Evolutionary conservation across 2,329 filamentous ascomycete species (phyloP), one percentile per base, ranked within the genome.

Genomic region (Colletotrichum orbiculare): DNA sequence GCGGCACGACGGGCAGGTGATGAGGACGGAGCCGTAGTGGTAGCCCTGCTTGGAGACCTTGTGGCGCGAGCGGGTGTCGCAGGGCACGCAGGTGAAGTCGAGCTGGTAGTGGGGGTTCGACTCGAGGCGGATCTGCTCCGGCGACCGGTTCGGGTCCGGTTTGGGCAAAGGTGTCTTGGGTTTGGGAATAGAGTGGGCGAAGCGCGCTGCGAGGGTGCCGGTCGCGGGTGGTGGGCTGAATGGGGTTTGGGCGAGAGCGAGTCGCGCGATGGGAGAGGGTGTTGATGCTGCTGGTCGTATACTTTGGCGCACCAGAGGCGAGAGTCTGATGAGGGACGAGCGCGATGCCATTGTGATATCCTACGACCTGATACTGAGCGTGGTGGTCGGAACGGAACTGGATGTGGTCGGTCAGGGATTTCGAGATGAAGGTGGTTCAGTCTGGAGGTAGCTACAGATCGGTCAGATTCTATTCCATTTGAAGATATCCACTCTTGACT

Each of bases 11-110:
- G 96, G 95, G 75, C 96, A 99, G 39, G 91, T 90, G 69, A 98
- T 94, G 62, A 99, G 83, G 5, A 96, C 91, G 1, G 93, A 95
- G 41, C 96, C 96, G 68, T 90, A 85, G 78, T 98, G 94, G 76
- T 99, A 99, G 38, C 93, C 96, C 75, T 98, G 96, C 78, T 98
- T 97, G 37, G 93, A 93, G 71, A 99, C 84, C 54, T 86, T 86
- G 79, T 99, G 96, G 11, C 89, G 85, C n/a, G 93, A 96, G 63
- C 94, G 90, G 41, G 86, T 81, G 49, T 85, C 82, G 80, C 96
- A 99, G 38, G 92, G 93, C 64, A 91, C 89, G 85, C 96, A 99
- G 70, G 96, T 99, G 77, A 99, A 97, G 54, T 89, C 92, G 69
- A 99, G 85, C 71, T 93, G 86, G 79, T 98, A 99, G 62, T 92